phyloP scores from a whole-genome alignment of 1,139 yeast genomes.

The Lodderomyces pseudojiufengensis region DNA sequence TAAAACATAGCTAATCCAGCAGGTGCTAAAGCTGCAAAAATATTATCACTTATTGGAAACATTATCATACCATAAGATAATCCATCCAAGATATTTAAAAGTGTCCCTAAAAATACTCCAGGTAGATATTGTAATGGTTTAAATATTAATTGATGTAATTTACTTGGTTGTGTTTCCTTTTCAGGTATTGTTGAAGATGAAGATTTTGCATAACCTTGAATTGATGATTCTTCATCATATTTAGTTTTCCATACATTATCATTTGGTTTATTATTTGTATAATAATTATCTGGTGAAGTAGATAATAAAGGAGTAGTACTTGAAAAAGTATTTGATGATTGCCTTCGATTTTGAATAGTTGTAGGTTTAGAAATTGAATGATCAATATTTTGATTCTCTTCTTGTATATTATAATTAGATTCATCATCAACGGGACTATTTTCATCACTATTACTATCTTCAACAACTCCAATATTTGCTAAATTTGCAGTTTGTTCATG shows the following conservation, averaged over 20 bases:
- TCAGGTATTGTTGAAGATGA: neutral
- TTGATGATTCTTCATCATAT: constrained; percentile 1
- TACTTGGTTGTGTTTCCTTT: constrained; percentile 11
- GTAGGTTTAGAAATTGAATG: constrained; percentile 27
- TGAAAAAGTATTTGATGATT: constrained; percentile 5
- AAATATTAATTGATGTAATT: constrained; percentile 19
- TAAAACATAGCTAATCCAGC: constrained; percentile 93
- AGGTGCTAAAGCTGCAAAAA: constrained; percentile 77
- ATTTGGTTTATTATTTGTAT: neutral
- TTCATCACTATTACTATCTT: constrained; percentile 14
- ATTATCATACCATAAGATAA: constrained; percentile 95
- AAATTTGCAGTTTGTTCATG: constrained; percentile 64
- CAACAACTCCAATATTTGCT: constrained; percentile 58
- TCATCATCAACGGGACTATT: too few relatives aligned
- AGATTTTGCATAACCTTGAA: neutral
- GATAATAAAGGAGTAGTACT: constrained; percentile 9
- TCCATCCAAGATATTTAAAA: constrained; percentile 87
- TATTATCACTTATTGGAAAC: constrained; percentile 82
- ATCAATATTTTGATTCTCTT: neutral
- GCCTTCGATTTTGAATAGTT: constrained; percentile 2
- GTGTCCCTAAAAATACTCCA: constrained; percentile 78
- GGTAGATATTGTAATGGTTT: constrained; percentile 56
- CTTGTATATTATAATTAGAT: too few relatives aligned
- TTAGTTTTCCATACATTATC: constrained; percentile 2
- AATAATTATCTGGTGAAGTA: constrained; percentile 3